Evolutionary conservation across 1,284 basidiomycete species (phyloP).

Genomic region (Mixia osmundae): DNA sequence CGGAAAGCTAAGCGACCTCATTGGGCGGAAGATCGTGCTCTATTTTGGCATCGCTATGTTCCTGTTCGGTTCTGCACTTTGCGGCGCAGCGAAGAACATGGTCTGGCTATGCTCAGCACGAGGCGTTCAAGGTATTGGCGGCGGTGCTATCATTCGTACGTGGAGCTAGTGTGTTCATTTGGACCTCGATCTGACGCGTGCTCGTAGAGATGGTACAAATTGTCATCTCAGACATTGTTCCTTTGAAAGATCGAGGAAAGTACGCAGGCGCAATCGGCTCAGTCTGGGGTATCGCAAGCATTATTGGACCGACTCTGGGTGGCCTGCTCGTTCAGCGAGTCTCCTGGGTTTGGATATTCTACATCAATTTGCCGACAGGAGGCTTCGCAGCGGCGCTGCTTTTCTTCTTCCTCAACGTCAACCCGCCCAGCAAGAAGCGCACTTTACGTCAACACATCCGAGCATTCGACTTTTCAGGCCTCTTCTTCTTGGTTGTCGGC

Average conservation of each 20-base stretch:
- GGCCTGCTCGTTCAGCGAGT: conserved; percentile 29
- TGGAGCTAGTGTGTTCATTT: not conserved
- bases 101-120: conserved; percentile 45
- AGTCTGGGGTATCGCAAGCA: conserved; percentile 39
- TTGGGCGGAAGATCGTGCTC: conserved; percentile 48
- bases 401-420: conserved; percentile 60
- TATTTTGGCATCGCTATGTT: conserved; percentile 44
- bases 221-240: conserved; percentile 51
- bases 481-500: conserved; percentile 36
- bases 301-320: conserved; percentile 22
- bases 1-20: conserved; percentile 37
- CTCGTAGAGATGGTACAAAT: conserved; percentile 34
- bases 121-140: conserved; percentile 51
- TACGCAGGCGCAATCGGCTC: conserved; percentile 48
- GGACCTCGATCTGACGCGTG: not conserved
- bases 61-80: conserved; percentile 54
- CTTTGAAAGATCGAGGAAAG: conserved; percentile 37
- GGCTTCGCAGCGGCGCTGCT: conserved; percentile 43
- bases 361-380: conserved; percentile 34
- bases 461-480: conserved; percentile 54
- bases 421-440: conserved; percentile 24
- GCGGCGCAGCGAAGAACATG: conserved; percentile 54
- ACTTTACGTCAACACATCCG: conserved; percentile 34
- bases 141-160: conserved; percentile 27
- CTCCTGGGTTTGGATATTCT: conserved; percentile 29